These are phyloP conservation scores for Hymenoscyphus fructigenus DNA, from an alignment of 2,329 filamentous ascomycete genomes.

Conservation along the genomic window DNA sequence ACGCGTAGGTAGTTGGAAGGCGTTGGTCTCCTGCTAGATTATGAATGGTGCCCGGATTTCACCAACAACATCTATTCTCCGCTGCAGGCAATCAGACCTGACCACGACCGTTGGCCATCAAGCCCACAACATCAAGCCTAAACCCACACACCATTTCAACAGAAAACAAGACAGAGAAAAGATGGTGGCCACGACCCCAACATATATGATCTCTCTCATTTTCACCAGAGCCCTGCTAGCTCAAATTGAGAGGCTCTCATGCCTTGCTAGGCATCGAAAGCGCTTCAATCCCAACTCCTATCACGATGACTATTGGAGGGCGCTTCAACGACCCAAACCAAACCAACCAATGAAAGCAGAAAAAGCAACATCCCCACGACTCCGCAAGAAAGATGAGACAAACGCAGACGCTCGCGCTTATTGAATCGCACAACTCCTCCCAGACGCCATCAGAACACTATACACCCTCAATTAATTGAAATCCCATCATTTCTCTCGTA, in stretches of 20 bases:
- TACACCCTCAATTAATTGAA: neutral
- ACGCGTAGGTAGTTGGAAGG: neutral
- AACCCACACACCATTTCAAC: neutral
- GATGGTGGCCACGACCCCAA: neutral
- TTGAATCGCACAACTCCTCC: neutral
- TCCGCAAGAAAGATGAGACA: neutral
- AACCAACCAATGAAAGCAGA: neutral
- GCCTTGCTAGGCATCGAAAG: neutral
- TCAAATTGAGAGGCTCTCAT: neutral
- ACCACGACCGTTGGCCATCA: neutral
- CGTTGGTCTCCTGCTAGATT: too few species aligned
- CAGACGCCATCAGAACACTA: neutral
- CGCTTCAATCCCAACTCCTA: neutral
- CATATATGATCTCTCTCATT: neutral
- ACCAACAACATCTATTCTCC: neutral
- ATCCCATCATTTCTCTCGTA: neutral
- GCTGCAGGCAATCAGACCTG: too few species aligned
- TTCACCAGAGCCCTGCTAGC: neutral
- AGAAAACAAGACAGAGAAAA: neutral
- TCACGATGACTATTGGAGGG: neutral
- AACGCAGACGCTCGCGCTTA: neutral
- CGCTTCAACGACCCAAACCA: neutral
- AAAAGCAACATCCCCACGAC: neutral
- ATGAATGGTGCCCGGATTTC: neutral
- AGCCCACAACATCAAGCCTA: neutral